Conservation (phyloP, 345 rosid species). For the Gossypium bickii region DNA sequence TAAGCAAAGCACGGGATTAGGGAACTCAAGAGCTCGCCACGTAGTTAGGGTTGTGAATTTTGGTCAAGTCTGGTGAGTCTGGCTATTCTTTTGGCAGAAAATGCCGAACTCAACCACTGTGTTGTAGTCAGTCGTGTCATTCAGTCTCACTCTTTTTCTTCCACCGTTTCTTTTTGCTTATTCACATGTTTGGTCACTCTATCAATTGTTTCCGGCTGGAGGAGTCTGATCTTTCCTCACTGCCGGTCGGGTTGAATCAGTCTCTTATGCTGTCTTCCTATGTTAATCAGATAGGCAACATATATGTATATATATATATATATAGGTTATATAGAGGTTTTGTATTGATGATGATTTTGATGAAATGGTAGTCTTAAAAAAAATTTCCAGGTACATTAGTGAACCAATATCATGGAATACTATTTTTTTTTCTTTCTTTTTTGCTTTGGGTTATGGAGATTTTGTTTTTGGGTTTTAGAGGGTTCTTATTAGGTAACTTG, state of each 20-base stretch:
- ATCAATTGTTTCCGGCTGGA: not conserved
- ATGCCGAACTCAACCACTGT: constrained; percentile 9
- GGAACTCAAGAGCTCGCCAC: not conserved
- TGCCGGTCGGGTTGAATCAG: constrained; percentile 7
- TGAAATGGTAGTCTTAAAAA: constrained; percentile 2
- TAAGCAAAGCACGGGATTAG: constrained; percentile 1
- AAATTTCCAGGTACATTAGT: not conserved
- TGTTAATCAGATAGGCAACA: constrained; percentile 3
- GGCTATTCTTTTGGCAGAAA: constrained; percentile 25
- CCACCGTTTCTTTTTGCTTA: not conserved
- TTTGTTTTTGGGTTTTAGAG: constrained; percentile 12
- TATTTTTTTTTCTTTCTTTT: not conserved
- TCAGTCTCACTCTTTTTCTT: not conserved
- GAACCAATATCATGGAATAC: not conserved
- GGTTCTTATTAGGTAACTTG: constrained; percentile 1
- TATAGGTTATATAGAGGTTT: not conserved
- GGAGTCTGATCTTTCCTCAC: not conserved
- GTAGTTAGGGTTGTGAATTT: constrained; percentile 1
- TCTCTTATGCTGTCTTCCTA: not conserved
- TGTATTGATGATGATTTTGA: constrained; percentile 7
- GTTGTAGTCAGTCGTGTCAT: not conserved
- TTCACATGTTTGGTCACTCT: not conserved
- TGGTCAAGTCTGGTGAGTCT: not conserved
- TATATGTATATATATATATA: not conserved
- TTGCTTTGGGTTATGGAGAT: not conserved